phyloP scores from a whole-genome alignment of 768 basidiomycete species.

The Panus rudis region DNA sequence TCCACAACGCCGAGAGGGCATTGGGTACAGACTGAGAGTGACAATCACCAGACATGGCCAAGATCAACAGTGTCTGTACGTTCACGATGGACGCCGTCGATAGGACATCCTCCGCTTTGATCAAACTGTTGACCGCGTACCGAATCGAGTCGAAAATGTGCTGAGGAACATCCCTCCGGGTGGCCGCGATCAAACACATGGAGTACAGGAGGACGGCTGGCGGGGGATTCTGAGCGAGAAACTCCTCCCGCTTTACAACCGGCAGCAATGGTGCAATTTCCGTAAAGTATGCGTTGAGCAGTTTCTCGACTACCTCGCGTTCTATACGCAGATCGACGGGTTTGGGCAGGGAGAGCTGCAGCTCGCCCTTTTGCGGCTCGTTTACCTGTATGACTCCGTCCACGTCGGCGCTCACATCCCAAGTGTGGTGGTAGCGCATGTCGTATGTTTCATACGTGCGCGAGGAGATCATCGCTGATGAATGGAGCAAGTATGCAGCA shows the following conservation, averaged over 20 bases:
- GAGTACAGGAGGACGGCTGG: constrained; percentile 85
- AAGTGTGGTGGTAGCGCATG: constrained; percentile 79
- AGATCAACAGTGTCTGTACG: constrained; percentile 79
- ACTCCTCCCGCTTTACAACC: constrained; percentile 82
- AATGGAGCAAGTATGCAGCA: constrained; percentile 81
- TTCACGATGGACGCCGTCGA: constrained; percentile 82
- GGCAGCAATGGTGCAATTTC: constrained; percentile 89
- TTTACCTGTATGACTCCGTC: constrained; percentile 85
- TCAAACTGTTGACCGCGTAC: constrained; percentile 76
- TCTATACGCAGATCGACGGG: constrained; percentile 70
- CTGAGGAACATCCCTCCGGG: constrained; percentile 77
- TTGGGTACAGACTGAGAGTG: constrained; percentile 87
- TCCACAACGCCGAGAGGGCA: constrained; percentile 80
- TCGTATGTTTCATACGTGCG: constrained; percentile 85
- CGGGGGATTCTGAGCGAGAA: constrained; percentile 65
- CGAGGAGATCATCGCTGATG: constrained; percentile 78
- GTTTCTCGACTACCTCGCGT: constrained; percentile 67
- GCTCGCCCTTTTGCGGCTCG: constrained; percentile 53
- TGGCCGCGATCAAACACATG: constrained; percentile 88
- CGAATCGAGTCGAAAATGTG: constrained; percentile 87
- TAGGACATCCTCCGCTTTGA: constrained; percentile 87
- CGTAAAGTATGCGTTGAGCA: constrained; percentile 88
- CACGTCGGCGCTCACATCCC: constrained; percentile 76
- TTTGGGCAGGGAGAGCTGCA: constrained; percentile 47
- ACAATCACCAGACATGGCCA: constrained; percentile 83